Base-by-base conservation (phyloP, 192 early-diverging fungal genomes). In the Coemansia sp. region DNA sequence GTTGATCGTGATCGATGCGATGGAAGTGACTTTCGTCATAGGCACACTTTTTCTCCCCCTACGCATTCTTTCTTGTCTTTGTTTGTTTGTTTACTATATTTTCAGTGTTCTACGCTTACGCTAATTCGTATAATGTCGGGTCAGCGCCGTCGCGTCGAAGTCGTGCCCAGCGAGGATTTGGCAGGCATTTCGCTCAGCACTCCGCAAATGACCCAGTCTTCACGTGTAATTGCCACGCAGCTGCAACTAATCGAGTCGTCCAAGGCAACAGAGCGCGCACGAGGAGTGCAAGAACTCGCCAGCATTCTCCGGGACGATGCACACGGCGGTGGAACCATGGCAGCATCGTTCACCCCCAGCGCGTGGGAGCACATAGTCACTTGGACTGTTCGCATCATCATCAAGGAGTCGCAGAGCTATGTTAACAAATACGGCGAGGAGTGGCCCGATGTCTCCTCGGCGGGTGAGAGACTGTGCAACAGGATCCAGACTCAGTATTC, bases 401-500 rank as follows among this genome's bases (percentile, higher is more conserved):
- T 71, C 52, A 73, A 76, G 34, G 79, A 76, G 48, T 59, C 73
- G 11, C 73, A 75, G 43, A 57, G 33, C 25, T 81, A 67, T 57
- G 56, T 76, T 38, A 81, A 81, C 74, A 66, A 63, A 38, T 60
- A 65, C 35, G 65, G 67, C 38, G 54, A 61, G 10, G 79, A 75
- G 22, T 65, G 67, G 70, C 74, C 74, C 15, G 53, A 70, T 5
- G 36, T 70, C 35, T 71, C 79, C 5, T 25, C 61, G 15, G 61
- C 67, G 2, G 67, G 45, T 13, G 70, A 73, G 11, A 60, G 68
- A 17, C 13, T 81, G 68, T 23, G 62, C 46, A 62, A 43, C 54
- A 67, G 68, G 40, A 76, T 81, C 57, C 79, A 76, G 59, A 73
- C 67, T 2, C 73, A 81, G 65, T 81, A 81, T 42, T 69, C 74